Percentiles rank a stretch among this genome's conserved stretches.
These are phyloP conservation scores for Pythium vanterpoolii DNA, from an alignment of 352 stramenopile genomes.

Conservation along the genomic window DNA sequence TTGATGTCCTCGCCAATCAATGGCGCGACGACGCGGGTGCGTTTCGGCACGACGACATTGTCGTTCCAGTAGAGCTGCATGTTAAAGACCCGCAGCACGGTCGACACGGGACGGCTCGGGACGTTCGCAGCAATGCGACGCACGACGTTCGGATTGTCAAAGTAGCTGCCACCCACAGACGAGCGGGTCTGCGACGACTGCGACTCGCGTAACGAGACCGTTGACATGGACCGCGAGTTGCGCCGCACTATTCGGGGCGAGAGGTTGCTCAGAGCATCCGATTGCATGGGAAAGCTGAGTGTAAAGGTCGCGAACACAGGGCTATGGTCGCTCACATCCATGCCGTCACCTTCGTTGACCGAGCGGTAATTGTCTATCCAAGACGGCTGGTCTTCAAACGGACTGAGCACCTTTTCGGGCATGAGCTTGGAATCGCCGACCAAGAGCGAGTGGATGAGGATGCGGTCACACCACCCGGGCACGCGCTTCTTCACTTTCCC, in stretches of 20 bases:
- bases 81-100: constrained; percentile 68
- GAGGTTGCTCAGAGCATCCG: constrained; percentile 14
- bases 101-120: constrained; percentile 53
- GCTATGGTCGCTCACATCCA: constrained; percentile 84
- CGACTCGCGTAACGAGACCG: constrained; percentile 26
- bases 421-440: constrained; percentile 78
- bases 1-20: constrained; percentile 74
- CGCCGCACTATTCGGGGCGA: constrained; percentile 20
- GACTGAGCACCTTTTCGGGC: constrained; percentile 70
- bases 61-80: constrained; percentile 73
- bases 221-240: constrained; percentile 53
- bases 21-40: constrained; percentile 67
- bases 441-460: constrained; percentile 79
- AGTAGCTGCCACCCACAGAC: constrained; percentile 58
- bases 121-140: constrained; percentile 49
- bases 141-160: constrained; percentile 72
- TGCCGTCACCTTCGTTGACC: constrained; percentile 75
- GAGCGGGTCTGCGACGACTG: constrained; percentile 25
- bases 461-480: constrained; percentile 84
- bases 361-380: constrained; percentile 81
- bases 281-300: constrained; percentile 58
- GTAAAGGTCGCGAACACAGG: constrained; percentile 76
- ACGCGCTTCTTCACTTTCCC: constrained; percentile 89
- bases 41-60: constrained; percentile 75
- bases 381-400: constrained; percentile 32